These are phyloP conservation scores for Leishmania amazonensis DNA, from an alignment of 208 protist genomes.

Conservation along the genomic window DNA sequence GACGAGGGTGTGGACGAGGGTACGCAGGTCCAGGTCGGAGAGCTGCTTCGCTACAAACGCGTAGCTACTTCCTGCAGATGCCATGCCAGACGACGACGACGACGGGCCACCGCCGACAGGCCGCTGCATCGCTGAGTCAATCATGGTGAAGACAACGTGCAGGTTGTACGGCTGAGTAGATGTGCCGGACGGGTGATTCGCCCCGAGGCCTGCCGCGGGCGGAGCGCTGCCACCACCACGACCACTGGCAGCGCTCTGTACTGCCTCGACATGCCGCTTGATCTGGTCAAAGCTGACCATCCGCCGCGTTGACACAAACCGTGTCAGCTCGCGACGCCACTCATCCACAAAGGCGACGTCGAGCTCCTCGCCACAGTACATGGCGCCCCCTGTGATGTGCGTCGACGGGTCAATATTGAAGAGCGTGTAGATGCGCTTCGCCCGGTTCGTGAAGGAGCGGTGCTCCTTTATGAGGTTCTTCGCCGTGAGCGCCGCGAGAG, in stretches of 20 bases:
- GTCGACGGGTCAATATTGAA: conserved; percentile 79
- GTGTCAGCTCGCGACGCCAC: conserved; percentile 40
- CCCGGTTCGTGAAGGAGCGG: conserved; percentile 79
- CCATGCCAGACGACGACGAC: neutral
- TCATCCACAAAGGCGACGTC: conserved; percentile 84
- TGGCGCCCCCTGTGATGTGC: conserved; percentile 79
- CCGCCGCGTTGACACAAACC: conserved; percentile 36
- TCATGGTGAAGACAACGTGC: conserved; percentile 23
- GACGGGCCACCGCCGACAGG: neutral
- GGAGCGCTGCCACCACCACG: neutral
- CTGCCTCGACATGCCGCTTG: conserved; percentile 45
- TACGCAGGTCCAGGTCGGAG: conserved; percentile 51
- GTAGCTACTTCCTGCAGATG: neutral
- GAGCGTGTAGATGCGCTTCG: conserved; percentile 84
- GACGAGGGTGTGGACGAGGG: conserved; percentile 65
- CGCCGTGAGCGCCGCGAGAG: conserved; percentile 47
- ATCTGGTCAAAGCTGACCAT: conserved; percentile 70
- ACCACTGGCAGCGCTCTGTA: conserved; percentile 22
- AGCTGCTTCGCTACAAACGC: conserved; percentile 25
- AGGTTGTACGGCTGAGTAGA: neutral
- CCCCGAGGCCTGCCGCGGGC: neutral
- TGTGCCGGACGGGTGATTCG: neutral
- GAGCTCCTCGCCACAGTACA: conserved; percentile 84
- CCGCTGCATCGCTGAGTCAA: conserved; percentile 13
- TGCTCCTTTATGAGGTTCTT: conserved; percentile 77